Conservation (phyloP, 768 basidiomycete species). For the Kockovaella imperatae region DNA sequence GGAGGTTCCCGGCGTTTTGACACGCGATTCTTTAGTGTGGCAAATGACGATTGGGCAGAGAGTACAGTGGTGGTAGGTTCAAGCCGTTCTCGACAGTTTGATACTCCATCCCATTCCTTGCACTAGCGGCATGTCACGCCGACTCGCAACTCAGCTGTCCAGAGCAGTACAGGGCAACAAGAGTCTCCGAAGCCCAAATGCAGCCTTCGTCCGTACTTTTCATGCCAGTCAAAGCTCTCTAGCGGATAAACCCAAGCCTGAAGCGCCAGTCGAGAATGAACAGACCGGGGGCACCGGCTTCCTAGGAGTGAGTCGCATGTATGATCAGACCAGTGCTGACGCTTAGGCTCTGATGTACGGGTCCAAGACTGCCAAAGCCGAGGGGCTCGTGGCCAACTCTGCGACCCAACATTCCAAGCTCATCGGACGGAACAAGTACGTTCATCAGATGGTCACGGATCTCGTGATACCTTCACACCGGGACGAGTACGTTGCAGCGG, state of each 20-base stretch:
- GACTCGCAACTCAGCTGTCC: too few species aligned
- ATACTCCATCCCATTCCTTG: too few species aligned
- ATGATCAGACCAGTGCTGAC: background rate
- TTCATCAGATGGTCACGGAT: conserved; percentile 57
- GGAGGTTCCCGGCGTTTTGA: too few species aligned
- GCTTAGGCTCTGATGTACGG: conserved; percentile 64
- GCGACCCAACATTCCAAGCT: conserved; percentile 74
- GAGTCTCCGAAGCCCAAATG: background rate
- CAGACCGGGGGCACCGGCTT: conserved; percentile 17
- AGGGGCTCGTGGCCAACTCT: conserved; percentile 47
- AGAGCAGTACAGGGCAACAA: background rate
- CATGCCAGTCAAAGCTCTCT: too few species aligned
- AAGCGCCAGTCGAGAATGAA: background rate
- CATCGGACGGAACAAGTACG: conserved; percentile 74
- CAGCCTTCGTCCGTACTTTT: background rate
- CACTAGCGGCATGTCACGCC: too few species aligned
- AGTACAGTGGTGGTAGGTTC: too few species aligned
- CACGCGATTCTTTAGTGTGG: too few species aligned
- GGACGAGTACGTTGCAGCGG: conserved; percentile 78
- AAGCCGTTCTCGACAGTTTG: too few species aligned
- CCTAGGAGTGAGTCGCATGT: conserved; percentile 24
- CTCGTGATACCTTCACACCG: conserved; percentile 70
- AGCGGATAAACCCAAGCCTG: background rate
- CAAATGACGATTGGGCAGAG: too few species aligned
- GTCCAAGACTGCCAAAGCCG: conserved; percentile 80